phyloP scores from a whole-genome alignment of 2,329 filamentous ascomycete genomes.

The Trichoderma sp. region DNA sequence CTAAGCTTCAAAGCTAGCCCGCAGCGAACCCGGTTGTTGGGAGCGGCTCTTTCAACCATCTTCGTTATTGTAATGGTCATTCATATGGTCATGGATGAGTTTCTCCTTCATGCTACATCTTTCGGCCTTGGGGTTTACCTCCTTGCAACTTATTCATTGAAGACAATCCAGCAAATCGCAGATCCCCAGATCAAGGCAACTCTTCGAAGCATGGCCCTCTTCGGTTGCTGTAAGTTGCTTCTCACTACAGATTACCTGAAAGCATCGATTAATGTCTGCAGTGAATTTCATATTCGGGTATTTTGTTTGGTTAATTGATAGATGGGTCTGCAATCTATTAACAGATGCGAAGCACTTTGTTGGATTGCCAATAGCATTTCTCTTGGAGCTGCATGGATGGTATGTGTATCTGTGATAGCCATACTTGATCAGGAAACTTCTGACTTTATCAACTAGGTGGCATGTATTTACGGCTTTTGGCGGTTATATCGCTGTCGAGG shows the following conservation, averaged over 20 bases:
- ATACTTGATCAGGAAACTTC: neutral
- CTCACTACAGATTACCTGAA: neutral
- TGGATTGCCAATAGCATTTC: neutral
- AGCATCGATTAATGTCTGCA: neutral
- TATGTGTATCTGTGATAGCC: neutral
- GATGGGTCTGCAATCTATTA: neutral
- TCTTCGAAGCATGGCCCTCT: neutral
- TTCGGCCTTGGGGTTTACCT: slow-evolving; percentile 35
- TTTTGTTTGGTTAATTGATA: neutral
- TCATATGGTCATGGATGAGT: slow-evolving; percentile 44
- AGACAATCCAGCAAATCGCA: neutral
- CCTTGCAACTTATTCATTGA: neutral
- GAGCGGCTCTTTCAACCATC: slow-evolving; percentile 23
- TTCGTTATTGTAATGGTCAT: slow-evolving; percentile 38
- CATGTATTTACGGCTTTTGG: neutral
- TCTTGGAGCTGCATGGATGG: neutral
- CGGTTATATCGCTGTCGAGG: neutral
- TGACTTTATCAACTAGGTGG: neutral
- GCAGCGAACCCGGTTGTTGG: slow-evolving; percentile 26
- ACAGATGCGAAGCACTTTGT: neutral
- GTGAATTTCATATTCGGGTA: neutral
- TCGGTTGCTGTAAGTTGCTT: neutral
- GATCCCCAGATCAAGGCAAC: neutral
- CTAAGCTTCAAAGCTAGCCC: slow-evolving; percentile 34
- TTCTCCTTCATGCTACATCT: slow-evolving; percentile 36